Evolutionary conservation across 2,329 filamentous ascomycete genomes (phyloP).

Genomic region (Tolypocladium album): DNA sequence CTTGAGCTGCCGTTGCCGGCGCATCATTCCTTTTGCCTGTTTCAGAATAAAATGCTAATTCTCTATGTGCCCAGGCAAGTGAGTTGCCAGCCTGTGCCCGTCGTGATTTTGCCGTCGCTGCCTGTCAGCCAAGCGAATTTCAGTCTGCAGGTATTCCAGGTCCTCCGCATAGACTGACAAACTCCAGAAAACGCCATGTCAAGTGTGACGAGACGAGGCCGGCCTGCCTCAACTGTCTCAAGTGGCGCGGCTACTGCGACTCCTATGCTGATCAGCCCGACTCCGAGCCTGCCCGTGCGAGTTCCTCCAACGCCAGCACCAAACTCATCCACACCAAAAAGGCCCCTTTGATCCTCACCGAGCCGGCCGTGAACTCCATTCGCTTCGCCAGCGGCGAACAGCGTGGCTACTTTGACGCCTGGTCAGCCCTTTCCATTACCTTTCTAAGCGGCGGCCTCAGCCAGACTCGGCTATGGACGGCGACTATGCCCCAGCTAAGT

Average conservation of each 20-base stretch:
- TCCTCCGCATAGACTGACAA: background rate
- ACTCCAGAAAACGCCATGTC: slow-evolving; percentile 26
- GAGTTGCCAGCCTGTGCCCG: slow-evolving; percentile 6
- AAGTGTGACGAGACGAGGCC: slow-evolving; percentile 32
- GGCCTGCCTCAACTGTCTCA: slow-evolving; percentile 28
- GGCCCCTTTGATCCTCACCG: slow-evolving; percentile 16
- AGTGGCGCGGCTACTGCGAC: slow-evolving; percentile 28
- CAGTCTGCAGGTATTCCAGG: background rate
- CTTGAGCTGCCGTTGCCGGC: background rate
- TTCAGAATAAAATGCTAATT: background rate
- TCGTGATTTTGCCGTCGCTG: background rate
- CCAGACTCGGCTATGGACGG: slow-evolving; percentile 24
- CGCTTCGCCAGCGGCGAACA: slow-evolving; percentile 23
- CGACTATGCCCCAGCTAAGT: slow-evolving; percentile 28
- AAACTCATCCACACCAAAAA: slow-evolving; percentile 20
- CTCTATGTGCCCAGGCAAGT: slow-evolving; percentile 18
- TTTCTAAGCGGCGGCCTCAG: slow-evolving; percentile 24
- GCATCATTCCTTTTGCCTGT: background rate
- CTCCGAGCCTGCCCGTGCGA: slow-evolving; percentile 3
- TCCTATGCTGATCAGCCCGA: slow-evolving; percentile 15
- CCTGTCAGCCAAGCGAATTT: background rate
- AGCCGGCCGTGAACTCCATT: slow-evolving; percentile 21
- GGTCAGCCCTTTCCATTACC: slow-evolving; percentile 21
- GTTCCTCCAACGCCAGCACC: slow-evolving; percentile 6
- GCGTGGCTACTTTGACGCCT: slow-evolving; percentile 25